Evolutionary conservation across 2,329 filamentous ascomycete genomes (phyloP).

Genomic region (Xylaria sp.): DNA sequence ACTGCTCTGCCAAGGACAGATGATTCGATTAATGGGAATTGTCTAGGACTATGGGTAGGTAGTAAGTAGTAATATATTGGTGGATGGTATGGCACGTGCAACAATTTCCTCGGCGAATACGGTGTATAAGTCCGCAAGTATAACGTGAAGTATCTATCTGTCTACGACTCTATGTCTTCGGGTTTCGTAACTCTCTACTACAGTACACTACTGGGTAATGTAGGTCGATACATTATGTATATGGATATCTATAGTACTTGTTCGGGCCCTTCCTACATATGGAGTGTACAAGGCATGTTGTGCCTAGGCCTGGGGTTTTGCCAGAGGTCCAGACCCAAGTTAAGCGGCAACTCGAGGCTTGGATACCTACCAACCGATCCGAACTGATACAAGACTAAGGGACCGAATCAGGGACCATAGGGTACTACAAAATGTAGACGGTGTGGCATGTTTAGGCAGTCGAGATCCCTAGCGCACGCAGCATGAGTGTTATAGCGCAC

Average conservation of each 20-base stretch:
- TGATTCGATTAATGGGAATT: slow-evolving; percentile 4
- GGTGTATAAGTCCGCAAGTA: not conserved
- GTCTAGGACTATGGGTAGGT: slow-evolving; percentile 5
- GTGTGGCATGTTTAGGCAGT: not conserved
- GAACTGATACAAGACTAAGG: not conserved
- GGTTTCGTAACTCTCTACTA: not conserved
- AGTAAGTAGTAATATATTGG: slow-evolving; percentile 10
- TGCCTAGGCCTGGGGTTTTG: not conserved
- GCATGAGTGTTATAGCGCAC: not conserved
- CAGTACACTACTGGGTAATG: no score
- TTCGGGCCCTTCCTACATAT: no score
- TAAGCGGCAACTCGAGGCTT: not conserved
- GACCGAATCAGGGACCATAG: not conserved
- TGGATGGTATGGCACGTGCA: slow-evolving; percentile 15
- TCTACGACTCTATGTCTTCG: not conserved
- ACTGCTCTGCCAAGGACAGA: not conserved
- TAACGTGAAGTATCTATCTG: not conserved
- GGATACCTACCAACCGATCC: not conserved
- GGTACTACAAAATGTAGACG: not conserved
- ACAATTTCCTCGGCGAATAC: slow-evolving; percentile 2
- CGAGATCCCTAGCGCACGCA: not conserved
- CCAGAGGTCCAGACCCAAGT: not conserved
- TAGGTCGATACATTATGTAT: no score
- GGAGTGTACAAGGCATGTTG: no score
- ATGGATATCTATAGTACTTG: no score